These are phyloP conservation scores for Plenodomus tracheiphilus DNA, from an alignment of 2,329 filamentous ascomycete species.

Conservation along the genomic window DNA sequence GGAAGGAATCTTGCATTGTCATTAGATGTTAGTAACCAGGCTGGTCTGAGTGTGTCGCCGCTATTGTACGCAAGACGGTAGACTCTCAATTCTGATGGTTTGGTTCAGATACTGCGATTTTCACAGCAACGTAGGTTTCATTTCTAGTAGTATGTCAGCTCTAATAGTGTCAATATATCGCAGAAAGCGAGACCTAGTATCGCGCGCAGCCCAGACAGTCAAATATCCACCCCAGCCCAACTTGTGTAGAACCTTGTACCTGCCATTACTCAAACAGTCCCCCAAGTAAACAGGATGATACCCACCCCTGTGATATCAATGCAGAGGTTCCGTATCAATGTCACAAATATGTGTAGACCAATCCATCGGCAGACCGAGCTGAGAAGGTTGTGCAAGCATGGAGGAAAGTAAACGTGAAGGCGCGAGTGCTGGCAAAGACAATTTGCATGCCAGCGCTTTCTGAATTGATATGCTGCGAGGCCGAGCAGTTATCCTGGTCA, in stretches of 20 bases:
- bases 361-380: too few relatives aligned
- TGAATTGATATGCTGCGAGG: too few relatives aligned
- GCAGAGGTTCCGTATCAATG: slow-evolving; percentile 24
- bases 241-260: slow-evolving; percentile 29
- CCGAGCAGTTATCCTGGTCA: too few relatives aligned
- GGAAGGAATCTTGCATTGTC: slow-evolving; percentile 44
- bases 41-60: slow-evolving; percentile 8
- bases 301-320: slow-evolving; percentile 19
- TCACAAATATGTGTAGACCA: slow-evolving; percentile 12
- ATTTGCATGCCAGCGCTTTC: too few relatives aligned
- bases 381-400: too few relatives aligned
- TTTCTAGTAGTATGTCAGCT: slow-evolving; percentile 9
- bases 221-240: slow-evolving; percentile 28
- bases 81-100: slow-evolving; percentile 13
- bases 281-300: slow-evolving; percentile 26
- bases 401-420: too few relatives aligned
- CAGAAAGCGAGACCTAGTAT: slow-evolving; percentile 11
- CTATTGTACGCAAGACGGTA: slow-evolving; percentile 13
- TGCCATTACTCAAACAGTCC: slow-evolving; percentile 19
- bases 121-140: slow-evolving; percentile 27
- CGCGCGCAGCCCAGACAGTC: slow-evolving; percentile 26
- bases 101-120: slow-evolving; percentile 18
- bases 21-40: slow-evolving; percentile 36
- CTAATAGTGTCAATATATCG: neutral
- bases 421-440: too few relatives aligned